Evolutionary conservation across 2,329 filamentous ascomycete species (phyloP).

Genomic region (Metarhizium rileyi): DNA sequence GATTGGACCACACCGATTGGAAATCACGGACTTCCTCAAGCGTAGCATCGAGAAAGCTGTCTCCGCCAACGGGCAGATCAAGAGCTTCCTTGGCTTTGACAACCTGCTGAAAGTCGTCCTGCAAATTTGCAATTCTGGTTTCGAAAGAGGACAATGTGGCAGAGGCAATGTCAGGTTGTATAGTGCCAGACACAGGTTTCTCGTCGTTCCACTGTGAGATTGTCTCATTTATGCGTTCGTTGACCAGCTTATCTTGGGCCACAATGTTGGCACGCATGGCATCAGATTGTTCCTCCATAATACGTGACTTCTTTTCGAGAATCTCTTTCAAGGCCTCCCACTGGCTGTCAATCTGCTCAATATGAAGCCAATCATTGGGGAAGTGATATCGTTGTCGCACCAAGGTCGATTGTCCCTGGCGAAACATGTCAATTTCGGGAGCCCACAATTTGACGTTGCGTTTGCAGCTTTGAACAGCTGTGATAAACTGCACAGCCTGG

Average conservation of each 20-base stretch:
- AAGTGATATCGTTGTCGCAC: constrained; percentile 90
- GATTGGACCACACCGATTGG: constrained; percentile 93
- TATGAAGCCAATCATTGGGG: constrained; percentile 85
- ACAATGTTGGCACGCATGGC: constrained; percentile 89
- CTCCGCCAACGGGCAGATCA: constrained; percentile 70
- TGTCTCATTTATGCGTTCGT: constrained; percentile 78
- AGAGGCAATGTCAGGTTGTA: constrained; percentile 81
- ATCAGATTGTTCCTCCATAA: constrained; percentile 94
- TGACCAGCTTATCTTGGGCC: constrained; percentile 86
- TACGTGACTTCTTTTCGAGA: constrained; percentile 82
- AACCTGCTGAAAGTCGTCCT: constrained; percentile 86
- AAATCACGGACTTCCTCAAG: constrained; percentile 97
- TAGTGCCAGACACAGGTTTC: constrained; percentile 91
- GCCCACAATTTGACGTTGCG: constrained; percentile 90
- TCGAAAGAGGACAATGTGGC: constrained; percentile 76
- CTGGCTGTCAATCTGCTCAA: constrained; percentile 92
- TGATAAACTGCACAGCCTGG: constrained; percentile 96
- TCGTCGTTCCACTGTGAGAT: constrained; percentile 87
- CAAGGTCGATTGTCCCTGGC: constrained; percentile 88
- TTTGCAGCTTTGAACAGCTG: constrained; percentile 92
- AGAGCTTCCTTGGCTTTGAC: constrained; percentile 94
- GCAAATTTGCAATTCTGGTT: constrained; percentile 70
- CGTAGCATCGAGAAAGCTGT: constrained; percentile 74
- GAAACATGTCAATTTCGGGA: constrained; percentile 90
- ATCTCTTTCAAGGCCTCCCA: constrained; percentile 93